These are phyloP conservation scores for Boletus rubropictus DNA, from an alignment of 768 basidiomycete species.

Conservation along the genomic window DNA sequence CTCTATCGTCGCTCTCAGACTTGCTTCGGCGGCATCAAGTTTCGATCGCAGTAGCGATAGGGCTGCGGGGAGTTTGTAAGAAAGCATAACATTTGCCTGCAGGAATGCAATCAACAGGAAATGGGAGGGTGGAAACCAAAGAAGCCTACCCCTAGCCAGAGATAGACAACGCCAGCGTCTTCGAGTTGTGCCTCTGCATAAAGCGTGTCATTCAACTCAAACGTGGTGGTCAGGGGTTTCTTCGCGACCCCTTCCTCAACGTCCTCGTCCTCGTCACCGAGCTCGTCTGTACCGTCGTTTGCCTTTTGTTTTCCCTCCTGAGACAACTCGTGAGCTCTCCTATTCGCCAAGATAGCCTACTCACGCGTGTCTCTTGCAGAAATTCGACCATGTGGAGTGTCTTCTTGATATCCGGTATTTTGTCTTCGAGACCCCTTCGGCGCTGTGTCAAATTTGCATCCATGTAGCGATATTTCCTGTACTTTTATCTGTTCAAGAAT, in stretches of 20 bases:
- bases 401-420: constrained; percentile 94
- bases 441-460: constrained; percentile 79
- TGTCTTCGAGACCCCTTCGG: constrained; percentile 75
- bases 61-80: constrained; percentile 81
- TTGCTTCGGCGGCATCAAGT: constrained; percentile 61
- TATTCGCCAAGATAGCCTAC: constrained; percentile 17
- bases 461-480: constrained; percentile 98
- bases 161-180: constrained; percentile 81
- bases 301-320: constrained; percentile 58
- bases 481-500: constrained; percentile 24
- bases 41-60: constrained; percentile 69
- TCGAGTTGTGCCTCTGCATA: constrained; percentile 88
- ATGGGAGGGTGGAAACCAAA: neutral
- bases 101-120: neutral
- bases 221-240: constrained; percentile 73
- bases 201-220: constrained; percentile 93
- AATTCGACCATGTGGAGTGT: constrained; percentile 87
- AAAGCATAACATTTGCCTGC: constrained; percentile 96
- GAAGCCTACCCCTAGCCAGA: constrained; percentile 88
- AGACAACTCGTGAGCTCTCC: neutral
- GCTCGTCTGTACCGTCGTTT: constrained; percentile 35
- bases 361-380: constrained; percentile 64
- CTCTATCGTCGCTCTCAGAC: constrained; percentile 64
- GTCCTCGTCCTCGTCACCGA: constrained; percentile 50
- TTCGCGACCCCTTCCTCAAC: constrained; percentile 30